Conservation (phyloP, 2,329 filamentous ascomycete genomes). For the Chrysoporthe cubensis region DNA sequence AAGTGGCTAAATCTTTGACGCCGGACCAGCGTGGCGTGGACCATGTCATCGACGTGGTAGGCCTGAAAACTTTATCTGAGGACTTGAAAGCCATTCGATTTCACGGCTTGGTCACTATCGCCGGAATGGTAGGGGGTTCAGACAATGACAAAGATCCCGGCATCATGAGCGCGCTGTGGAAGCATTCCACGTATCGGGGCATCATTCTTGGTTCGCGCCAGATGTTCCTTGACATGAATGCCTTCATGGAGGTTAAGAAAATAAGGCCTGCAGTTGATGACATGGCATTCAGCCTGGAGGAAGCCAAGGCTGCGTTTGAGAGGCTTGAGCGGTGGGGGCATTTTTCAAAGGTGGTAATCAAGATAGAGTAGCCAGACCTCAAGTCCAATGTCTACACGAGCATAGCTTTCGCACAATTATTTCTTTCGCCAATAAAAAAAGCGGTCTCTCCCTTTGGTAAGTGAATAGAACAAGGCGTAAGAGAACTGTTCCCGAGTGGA, state of each 20-base stretch:
- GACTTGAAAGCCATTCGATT: constrained; percentile 53
- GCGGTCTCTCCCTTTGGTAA: too few species aligned
- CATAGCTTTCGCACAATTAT: background rate
- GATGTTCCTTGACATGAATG: constrained; percentile 37
- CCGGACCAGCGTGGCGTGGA: constrained; percentile 58
- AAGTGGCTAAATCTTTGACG: constrained; percentile 54
- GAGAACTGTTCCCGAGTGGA: too few species aligned
- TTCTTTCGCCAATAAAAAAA: too few species aligned
- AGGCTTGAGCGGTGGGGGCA: constrained; percentile 40
- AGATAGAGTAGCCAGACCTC: constrained; percentile 31
- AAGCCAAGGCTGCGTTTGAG: constrained; percentile 40
- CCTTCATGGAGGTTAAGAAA: constrained; percentile 39
- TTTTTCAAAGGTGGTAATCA: constrained; percentile 43
- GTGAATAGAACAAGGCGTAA: too few species aligned
- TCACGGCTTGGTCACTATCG: constrained; percentile 40
- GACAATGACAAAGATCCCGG: constrained; percentile 36
- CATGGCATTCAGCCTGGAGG: constrained; percentile 36
- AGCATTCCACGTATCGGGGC: constrained; percentile 37
- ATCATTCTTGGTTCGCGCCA: constrained; percentile 35
- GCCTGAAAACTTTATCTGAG: constrained; percentile 62
- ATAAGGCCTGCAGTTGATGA: constrained; percentile 40
- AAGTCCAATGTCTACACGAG: background rate
- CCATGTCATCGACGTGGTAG: constrained; percentile 69
- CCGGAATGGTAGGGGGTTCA: constrained; percentile 38
- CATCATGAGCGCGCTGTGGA: constrained; percentile 34